Conservation (phyloP, 23 red algal genomes). For the Gracilariopsis chorda region DNA sequence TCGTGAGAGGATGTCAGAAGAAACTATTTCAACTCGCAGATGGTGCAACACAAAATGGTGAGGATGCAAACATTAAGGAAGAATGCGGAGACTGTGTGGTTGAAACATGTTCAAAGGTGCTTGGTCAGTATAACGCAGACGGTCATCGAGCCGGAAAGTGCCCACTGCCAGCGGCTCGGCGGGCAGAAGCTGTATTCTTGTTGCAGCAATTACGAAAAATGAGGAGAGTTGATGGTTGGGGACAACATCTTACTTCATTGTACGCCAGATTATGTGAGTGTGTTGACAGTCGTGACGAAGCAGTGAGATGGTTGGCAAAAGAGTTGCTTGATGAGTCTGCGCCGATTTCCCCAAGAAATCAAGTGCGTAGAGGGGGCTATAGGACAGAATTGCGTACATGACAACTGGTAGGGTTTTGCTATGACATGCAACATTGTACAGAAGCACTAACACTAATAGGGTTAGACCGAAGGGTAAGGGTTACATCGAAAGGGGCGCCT, state of each 20-base stretch:
- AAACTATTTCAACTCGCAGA: slow-evolving; percentile 23
- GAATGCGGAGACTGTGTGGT: slow-evolving; percentile 34
- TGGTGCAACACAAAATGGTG: background rate
- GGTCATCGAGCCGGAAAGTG: slow-evolving; percentile 61
- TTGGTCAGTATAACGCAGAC: slow-evolving; percentile 53
- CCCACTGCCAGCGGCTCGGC: slow-evolving; percentile 56
- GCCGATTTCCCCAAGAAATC: background rate
- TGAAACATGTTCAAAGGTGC: slow-evolving; percentile 28
- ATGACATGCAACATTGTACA: too few species aligned
- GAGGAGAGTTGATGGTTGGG: background rate
- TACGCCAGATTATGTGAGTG: slow-evolving; percentile 55
- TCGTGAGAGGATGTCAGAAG: slow-evolving; percentile 55
- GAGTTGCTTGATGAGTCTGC: slow-evolving; percentile 43
- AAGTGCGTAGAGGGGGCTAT: background rate
- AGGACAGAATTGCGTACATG: too few species aligned
- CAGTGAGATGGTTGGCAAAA: slow-evolving; percentile 27
- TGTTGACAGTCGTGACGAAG: slow-evolving; percentile 62
- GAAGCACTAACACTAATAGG: too few species aligned
- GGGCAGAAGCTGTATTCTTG: slow-evolving; percentile 64
- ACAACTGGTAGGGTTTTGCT: too few species aligned
- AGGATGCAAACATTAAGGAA: slow-evolving; percentile 15
- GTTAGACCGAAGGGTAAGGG: too few species aligned
- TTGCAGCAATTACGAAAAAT: slow-evolving; percentile 46
- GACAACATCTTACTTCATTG: slow-evolving; percentile 1
- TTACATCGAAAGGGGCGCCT: too few species aligned